A percentile compares a stretch with the other conserved stretches of the same genome.
Evolutionary conservation across 1,139 yeast genomes (phyloP).

Genomic region (Candida pseudoviswanathii): DNA sequence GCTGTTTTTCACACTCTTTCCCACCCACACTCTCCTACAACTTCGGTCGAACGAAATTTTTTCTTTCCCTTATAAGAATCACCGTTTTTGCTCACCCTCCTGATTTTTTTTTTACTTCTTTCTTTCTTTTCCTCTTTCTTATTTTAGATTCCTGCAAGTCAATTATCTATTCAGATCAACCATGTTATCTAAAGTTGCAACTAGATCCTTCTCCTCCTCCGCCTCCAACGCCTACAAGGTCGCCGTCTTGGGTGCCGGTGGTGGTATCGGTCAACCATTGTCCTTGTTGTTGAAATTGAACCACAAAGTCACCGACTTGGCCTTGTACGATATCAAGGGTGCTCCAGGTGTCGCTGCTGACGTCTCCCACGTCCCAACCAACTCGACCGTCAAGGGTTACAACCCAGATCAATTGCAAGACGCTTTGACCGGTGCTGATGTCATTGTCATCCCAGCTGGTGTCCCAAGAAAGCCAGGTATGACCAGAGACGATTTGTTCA

Average conservation of each 20-base stretch:
- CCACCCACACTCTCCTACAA: background rate
- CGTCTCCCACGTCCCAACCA: slow-evolving; percentile 85
- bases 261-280: slow-evolving; percentile 94
- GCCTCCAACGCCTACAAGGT: slow-evolving; percentile 70
- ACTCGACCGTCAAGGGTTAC: slow-evolving; percentile 68
- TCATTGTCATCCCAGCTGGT: slow-evolving; percentile 93
- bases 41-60: slow-evolving; percentile 3
- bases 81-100: slow-evolving; percentile 1
- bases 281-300: slow-evolving; percentile 78
- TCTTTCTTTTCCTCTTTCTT: slow-evolving; percentile 6
- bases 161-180: slow-evolving; percentile 3
- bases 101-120: slow-evolving; percentile 3
- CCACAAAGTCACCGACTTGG: slow-evolving; percentile 60
- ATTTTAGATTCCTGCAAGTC: slow-evolving; percentile 2
- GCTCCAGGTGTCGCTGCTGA: slow-evolving; percentile 95
- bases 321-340: slow-evolving; percentile 86
- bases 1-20: background rate
- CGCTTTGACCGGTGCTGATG: slow-evolving; percentile 72
- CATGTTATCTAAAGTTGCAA: slow-evolving; percentile 52
- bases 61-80: slow-evolving; percentile 1
- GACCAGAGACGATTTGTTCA: slow-evolving; percentile 95
- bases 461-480: slow-evolving; percentile 98
- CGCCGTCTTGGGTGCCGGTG: slow-evolving; percentile 78
- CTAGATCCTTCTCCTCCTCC: slow-evolving; percentile 68
- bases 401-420: slow-evolving; percentile 61